Percentiles rank a stretch among this genome's conserved stretches.
These are phyloP conservation scores for Skeletonema potamos DNA, from an alignment of 108 stramenopile genomes.

Conservation along the genomic window DNA sequence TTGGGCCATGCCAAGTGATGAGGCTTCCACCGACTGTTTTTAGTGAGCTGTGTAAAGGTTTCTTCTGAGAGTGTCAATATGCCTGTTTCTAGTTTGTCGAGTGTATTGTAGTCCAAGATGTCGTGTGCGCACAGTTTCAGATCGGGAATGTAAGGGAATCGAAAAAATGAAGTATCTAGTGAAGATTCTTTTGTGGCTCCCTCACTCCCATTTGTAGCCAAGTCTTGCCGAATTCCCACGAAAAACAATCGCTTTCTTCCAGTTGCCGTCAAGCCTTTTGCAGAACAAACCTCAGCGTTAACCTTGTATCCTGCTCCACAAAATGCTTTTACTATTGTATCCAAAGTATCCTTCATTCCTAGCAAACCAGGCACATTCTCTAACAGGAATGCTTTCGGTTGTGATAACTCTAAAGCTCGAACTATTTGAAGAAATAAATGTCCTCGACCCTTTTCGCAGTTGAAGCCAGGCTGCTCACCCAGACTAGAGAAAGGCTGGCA, in stretches of 20 bases:
- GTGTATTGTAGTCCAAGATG: constrained; percentile 62
- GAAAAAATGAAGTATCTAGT: constrained; percentile 34
- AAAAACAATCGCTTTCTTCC: constrained; percentile 69
- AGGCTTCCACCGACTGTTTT: constrained; percentile 58
- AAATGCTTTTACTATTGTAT: constrained; percentile 52
- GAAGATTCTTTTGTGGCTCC: neutral
- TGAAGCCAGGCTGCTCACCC: constrained; percentile 62
- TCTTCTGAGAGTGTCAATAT: constrained; percentile 50
- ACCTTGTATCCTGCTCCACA: constrained; percentile 71
- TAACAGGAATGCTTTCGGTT: constrained; percentile 70
- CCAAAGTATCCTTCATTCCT: constrained; percentile 52
- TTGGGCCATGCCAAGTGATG: constrained; percentile 72
- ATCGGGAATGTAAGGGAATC: constrained; percentile 82
- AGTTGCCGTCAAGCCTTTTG: constrained; percentile 68
- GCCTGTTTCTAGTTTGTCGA: constrained; percentile 47
- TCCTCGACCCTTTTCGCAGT: constrained; percentile 64
- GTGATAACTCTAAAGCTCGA: constrained; percentile 52
- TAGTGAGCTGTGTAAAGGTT: constrained; percentile 52
- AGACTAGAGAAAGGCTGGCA: constrained; percentile 79
- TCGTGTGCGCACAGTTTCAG: constrained; percentile 58
- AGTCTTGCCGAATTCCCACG: constrained; percentile 61
- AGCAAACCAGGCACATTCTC: constrained; percentile 84
- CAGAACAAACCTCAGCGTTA: constrained; percentile 57
- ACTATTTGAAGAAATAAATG: constrained; percentile 72
- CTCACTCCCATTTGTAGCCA: constrained; percentile 2